Percentiles rank a stretch among this genome's conserved stretches.
Evolutionary conservation across 306 rosid species (phyloP).

Genomic region (Astragalus membranaceus): DNA sequence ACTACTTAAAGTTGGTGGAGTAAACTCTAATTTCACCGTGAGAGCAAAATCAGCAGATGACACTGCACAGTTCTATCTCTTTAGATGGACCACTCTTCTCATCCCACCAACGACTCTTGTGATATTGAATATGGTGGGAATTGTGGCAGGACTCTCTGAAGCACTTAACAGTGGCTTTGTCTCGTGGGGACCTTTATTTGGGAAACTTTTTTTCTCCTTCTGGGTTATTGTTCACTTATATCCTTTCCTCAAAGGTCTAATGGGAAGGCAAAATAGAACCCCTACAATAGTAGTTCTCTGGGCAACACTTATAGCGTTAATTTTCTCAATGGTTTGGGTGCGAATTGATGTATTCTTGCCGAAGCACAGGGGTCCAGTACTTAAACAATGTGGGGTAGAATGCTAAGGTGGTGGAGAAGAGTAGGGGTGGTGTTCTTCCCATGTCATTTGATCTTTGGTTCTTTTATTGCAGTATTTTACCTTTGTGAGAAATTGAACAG

Average conservation of each 20-base stretch:
- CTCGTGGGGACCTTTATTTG: conserved; percentile 86
- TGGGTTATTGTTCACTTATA: conserved; percentile 93
- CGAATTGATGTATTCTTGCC: conserved; percentile 87
- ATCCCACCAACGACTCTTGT: conserved; percentile 88
- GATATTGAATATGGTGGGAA: conserved; percentile 83
- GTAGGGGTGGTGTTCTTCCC: background rate
- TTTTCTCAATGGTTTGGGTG: conserved; percentile 93
- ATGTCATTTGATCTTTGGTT: background rate
- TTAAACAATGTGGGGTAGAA: conserved; percentile 81
- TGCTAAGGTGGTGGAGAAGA: conserved; percentile 37
- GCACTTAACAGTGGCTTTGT: conserved; percentile 86
- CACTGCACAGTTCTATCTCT: conserved; percentile 58
- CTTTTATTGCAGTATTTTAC: background rate
- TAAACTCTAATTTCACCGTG: conserved; percentile 48
- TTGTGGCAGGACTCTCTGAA: conserved; percentile 92
- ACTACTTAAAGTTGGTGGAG: conserved; percentile 79
- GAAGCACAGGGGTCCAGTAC: conserved; percentile 75
- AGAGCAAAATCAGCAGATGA: conserved; percentile 59
- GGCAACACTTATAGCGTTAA: conserved; percentile 71
- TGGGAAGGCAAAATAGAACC: conserved; percentile 92
- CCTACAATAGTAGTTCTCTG: conserved; percentile 83
- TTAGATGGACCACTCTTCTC: conserved; percentile 87
- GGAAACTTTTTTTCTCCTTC: conserved; percentile 80
- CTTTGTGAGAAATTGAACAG: background rate
- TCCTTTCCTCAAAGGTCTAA: conserved; percentile 93